Conservation (phyloP, 495 filamentous ascomycete species). For the Neurospora intermedia region DNA sequence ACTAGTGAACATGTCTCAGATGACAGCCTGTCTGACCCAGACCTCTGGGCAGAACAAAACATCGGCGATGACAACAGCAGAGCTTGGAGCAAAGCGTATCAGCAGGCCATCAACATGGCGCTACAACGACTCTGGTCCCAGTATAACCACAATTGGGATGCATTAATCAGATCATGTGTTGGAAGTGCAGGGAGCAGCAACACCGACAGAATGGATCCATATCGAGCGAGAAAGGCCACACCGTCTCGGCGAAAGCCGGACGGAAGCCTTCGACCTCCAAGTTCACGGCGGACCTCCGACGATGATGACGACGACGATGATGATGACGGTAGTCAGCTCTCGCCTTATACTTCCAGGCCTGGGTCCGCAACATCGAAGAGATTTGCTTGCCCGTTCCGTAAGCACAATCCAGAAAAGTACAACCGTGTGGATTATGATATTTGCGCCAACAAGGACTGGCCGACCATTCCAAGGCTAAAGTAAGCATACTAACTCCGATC, state of each 20-base stretch:
- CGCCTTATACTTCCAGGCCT: slow-evolving; percentile 10
- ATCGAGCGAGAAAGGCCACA: slow-evolving; percentile 3
- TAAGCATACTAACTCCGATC: neutral
- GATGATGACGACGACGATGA: slow-evolving; percentile 20
- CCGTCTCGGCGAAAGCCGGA: neutral
- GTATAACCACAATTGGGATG: slow-evolving; percentile 18
- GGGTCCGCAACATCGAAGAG: slow-evolving; percentile 3
- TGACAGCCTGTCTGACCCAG: slow-evolving; percentile 19
- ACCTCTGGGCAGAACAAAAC: slow-evolving; percentile 8
- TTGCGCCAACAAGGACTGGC: slow-evolving; percentile 16
- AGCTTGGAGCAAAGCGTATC: slow-evolving; percentile 7
- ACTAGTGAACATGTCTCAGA: slow-evolving; percentile 13
- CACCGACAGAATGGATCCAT: neutral
- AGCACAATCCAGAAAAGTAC: slow-evolving; percentile 17
- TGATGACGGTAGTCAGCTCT: slow-evolving; percentile 5
- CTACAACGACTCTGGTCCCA: slow-evolving; percentile 13
- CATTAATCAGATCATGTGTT: slow-evolving; percentile 8
- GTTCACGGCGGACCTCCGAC: neutral
- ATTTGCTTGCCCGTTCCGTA: slow-evolving; percentile 21
- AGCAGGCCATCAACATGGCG: slow-evolving; percentile 6
- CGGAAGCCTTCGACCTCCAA: slow-evolving; percentile 3
- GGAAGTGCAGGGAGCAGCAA: slow-evolving; percentile 4
- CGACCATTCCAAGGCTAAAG: slow-evolving; percentile 20
- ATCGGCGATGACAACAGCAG: neutral
- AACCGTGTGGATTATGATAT: slow-evolving; percentile 17